Conservation (phyloP, 1,284 basidiomycete genomes). For the Sanghuangporus sanghuang region DNA sequence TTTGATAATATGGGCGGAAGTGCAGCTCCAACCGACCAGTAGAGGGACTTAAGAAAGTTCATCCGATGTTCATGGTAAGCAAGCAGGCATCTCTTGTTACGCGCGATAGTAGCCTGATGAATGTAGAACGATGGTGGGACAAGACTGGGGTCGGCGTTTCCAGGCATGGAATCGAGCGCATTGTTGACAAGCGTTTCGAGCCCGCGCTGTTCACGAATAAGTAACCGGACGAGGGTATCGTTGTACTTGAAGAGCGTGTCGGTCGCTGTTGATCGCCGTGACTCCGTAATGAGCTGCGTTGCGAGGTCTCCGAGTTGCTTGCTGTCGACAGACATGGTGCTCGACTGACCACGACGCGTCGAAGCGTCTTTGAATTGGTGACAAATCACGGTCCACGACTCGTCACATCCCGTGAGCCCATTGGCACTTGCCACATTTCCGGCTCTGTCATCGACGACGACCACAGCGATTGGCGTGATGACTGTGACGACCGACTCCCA, state of each 20-base stretch:
- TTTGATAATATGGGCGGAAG: slow-evolving; percentile 80
- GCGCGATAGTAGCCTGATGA: slow-evolving; percentile 80
- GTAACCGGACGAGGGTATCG: slow-evolving; percentile 77
- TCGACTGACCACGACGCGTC: not conserved
- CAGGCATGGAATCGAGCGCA: slow-evolving; percentile 36
- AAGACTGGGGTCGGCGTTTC: slow-evolving; percentile 29
- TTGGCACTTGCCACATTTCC: not conserved
- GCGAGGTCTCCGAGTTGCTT: slow-evolving; percentile 77
- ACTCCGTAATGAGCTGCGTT: slow-evolving; percentile 83
- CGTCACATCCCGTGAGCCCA: not conserved
- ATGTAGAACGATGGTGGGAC: slow-evolving; percentile 72
- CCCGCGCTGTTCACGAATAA: slow-evolving; percentile 89
- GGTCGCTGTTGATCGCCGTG: slow-evolving; percentile 76
- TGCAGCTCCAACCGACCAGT: slow-evolving; percentile 92
- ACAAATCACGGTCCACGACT: not conserved
- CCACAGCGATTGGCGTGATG: not conserved
- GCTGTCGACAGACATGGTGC: slow-evolving; percentile 4
- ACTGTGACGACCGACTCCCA: slow-evolving; percentile 33
- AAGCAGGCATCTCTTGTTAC: slow-evolving; percentile 91
- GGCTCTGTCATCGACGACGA: not conserved
- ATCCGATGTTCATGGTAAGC: slow-evolving; percentile 87
- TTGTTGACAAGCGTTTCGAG: slow-evolving; percentile 62
- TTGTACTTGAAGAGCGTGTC: slow-evolving; percentile 91
- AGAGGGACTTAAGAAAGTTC: slow-evolving; percentile 78
- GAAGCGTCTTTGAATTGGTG: not conserved